Percentiles rank a stretch among this genome's conserved stretches.
Evolutionary conservation across 371 early-diverging fungal genomes (phyloP).

Genomic region (Conidiobolus coronatus): DNA sequence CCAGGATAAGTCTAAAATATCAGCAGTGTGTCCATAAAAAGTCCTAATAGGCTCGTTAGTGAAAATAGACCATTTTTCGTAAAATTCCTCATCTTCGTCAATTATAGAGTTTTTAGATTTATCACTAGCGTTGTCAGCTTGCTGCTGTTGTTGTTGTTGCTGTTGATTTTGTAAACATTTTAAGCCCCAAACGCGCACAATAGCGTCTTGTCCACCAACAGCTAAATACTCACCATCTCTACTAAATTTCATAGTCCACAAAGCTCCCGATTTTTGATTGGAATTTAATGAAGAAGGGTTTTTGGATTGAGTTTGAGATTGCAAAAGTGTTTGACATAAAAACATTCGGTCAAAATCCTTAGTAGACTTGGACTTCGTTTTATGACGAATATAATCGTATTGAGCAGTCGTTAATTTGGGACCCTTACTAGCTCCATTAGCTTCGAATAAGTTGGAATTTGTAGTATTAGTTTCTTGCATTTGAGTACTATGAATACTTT

Average conservation of each 20-base stretch:
- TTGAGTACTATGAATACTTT: too few species aligned
- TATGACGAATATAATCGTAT: not conserved
- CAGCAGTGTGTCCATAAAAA: constrained; percentile 40
- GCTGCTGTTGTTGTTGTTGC: too few species aligned
- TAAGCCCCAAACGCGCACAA: constrained; percentile 49
- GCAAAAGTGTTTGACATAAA: not conserved
- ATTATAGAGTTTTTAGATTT: constrained; percentile 7
- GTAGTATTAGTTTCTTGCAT: too few species aligned
- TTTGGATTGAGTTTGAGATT: too few species aligned
- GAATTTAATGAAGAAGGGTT: not conserved
- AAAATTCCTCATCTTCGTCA: constrained; percentile 5
- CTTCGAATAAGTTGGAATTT: too few species aligned
- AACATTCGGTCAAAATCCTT: constrained; percentile 1
- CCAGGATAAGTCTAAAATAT: constrained; percentile 66
- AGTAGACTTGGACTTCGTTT: not conserved
- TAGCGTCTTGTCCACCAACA: constrained; percentile 43
- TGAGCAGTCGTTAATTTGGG: too few species aligned
- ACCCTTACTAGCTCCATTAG: too few species aligned
- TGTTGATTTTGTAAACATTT: constrained; percentile 9
- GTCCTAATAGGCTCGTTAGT: constrained; percentile 31
- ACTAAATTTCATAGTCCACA: constrained; percentile 40
- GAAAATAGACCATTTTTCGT: constrained; percentile 19
- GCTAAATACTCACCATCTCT: constrained; percentile 60
- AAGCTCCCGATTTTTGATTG: constrained; percentile 7
- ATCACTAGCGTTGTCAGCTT: constrained; percentile 4